Percentiles rank a stretch among this genome's conserved stretches.
Conservation (phyloP, 1,139 yeast species). For the Candida tropicalis region DNA sequence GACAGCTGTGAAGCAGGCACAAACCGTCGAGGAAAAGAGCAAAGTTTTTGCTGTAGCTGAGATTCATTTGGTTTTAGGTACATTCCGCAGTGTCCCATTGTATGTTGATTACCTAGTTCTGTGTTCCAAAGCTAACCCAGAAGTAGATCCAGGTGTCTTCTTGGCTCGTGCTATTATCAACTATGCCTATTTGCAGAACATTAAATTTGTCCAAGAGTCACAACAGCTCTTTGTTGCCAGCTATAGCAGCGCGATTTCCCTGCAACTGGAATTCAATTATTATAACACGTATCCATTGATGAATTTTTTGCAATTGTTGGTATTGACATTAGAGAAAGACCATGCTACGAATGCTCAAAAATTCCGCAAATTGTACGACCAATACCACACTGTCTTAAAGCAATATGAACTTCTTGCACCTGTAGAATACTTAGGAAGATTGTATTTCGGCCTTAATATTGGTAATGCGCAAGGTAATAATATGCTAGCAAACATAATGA, state of each 20-base stretch:
- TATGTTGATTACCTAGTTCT: conserved; percentile 58
- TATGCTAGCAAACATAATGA: conserved; percentile 83
- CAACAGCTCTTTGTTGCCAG: conserved; percentile 40
- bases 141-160: conserved; percentile 51
- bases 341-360: conserved; percentile 48
- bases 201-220: conserved; percentile 57
- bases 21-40: conserved; percentile 27
- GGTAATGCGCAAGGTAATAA: conserved; percentile 65
- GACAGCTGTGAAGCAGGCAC: neutral
- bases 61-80: conserved; percentile 69
- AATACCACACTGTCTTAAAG: conserved; percentile 34
- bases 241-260: conserved; percentile 16
- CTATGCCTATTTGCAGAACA: conserved; percentile 64
- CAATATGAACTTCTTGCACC: conserved; percentile 39
- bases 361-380: conserved; percentile 54
- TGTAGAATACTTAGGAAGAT: conserved; percentile 51
- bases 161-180: conserved; percentile 68
- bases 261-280: conserved; percentile 19
- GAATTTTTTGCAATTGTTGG: conserved; percentile 71
- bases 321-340: conserved; percentile 61
- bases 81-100: conserved; percentile 55
- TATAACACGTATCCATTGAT: conserved; percentile 42
- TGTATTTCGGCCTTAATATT: conserved; percentile 40
- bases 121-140: conserved; percentile 30
- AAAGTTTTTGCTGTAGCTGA: conserved; percentile 48